These are phyloP conservation scores for Hyaloscypha hepaticicola DNA, from an alignment of 495 filamentous ascomycete genomes.

Conservation along the genomic window DNA sequence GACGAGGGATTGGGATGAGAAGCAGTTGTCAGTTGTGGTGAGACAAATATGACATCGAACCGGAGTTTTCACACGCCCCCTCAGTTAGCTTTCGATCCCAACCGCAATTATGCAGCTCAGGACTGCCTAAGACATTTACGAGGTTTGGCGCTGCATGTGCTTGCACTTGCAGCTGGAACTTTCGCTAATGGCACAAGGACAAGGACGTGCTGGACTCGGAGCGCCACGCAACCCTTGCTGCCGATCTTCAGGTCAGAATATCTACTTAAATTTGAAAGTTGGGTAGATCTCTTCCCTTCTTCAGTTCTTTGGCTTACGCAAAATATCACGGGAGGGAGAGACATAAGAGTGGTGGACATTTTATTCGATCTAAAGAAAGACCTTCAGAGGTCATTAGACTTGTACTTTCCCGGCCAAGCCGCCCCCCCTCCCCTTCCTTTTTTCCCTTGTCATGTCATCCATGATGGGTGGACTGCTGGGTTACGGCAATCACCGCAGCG, in stretches of 20 bases:
- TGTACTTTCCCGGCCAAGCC: background rate
- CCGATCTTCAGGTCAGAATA: background rate
- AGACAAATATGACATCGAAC: too few relatives aligned
- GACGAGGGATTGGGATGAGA: background rate
- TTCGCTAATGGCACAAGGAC: background rate
- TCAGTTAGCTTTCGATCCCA: too few relatives aligned
- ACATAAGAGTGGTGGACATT: background rate
- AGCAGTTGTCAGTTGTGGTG: background rate
- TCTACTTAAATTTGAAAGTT: too few relatives aligned
- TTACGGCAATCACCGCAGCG: conserved; percentile 17
- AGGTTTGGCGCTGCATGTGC: background rate
- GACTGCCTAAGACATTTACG: background rate
- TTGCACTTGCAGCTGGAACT: too few relatives aligned
- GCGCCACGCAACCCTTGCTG: background rate
- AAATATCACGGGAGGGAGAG: background rate
- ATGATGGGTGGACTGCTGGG: conserved; percentile 1
- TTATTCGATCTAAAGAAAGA: background rate
- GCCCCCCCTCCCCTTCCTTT: background rate
- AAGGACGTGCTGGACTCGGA: background rate
- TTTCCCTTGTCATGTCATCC: conserved; percentile 7
- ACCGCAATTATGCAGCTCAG: background rate
- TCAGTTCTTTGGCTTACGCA: background rate
- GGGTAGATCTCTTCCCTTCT: too few relatives aligned
- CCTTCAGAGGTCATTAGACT: background rate
- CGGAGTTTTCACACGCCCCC: background rate